phyloP scores from a whole-genome alignment of 1,139 yeast species.

The Kluyveromyces sp. region DNA sequence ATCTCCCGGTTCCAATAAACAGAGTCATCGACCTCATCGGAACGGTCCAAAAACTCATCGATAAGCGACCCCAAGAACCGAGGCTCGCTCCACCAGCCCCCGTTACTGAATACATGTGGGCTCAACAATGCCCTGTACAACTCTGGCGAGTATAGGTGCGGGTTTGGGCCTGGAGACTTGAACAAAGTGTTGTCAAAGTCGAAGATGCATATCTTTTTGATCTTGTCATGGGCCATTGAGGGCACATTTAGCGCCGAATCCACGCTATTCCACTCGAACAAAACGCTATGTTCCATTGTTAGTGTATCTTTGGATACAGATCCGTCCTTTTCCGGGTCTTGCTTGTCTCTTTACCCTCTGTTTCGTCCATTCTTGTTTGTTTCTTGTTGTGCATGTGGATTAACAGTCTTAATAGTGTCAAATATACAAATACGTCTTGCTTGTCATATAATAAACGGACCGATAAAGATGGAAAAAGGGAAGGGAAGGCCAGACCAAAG shows the following conservation, averaged over 20 bases:
- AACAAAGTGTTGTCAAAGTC: slow-evolving; percentile 44
- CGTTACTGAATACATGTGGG: slow-evolving; percentile 27
- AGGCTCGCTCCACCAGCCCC: slow-evolving; percentile 44
- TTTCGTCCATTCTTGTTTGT: no score
- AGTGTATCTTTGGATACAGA: background rate
- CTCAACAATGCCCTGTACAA: slow-evolving; percentile 26
- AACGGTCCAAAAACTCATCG: slow-evolving; percentile 24
- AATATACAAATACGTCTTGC: no score
- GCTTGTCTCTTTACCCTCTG: no score
- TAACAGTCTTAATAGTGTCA: no score
- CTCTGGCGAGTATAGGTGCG: slow-evolving; percentile 29
- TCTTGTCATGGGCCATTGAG: slow-evolving; percentile 5
- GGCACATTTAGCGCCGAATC: slow-evolving; percentile 15
- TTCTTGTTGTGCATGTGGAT: no score
- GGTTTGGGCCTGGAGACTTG: slow-evolving; percentile 38
- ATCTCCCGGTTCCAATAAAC: slow-evolving; percentile 38
- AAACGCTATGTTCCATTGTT: slow-evolving; percentile 8
- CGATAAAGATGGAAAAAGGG: no score
- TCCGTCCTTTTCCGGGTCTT: background rate
- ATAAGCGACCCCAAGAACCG: slow-evolving; percentile 31
- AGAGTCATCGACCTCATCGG: slow-evolving; percentile 12
- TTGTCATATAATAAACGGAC: no score
- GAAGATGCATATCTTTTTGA: slow-evolving; percentile 34
- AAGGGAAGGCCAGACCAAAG: no score
- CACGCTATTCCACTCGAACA: slow-evolving; percentile 24